Evolutionary conservation across 2,329 filamentous ascomycete genomes (phyloP).

Genomic region (Xylogone sp.): DNA sequence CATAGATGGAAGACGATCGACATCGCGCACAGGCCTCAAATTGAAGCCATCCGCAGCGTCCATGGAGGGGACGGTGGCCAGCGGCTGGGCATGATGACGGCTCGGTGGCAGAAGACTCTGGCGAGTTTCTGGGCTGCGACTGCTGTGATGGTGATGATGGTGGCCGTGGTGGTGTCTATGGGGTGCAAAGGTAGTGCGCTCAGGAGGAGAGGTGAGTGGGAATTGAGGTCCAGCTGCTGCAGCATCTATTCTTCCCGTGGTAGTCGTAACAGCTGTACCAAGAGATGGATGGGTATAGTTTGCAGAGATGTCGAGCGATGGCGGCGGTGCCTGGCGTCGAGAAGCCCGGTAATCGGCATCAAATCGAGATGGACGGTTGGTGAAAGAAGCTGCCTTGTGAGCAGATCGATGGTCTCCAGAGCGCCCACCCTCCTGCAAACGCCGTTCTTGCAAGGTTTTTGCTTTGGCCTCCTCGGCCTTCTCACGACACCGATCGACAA

Average conservation of each 20-base stretch:
- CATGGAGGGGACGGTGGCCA: constrained; percentile 63
- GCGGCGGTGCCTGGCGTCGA: constrained; percentile 77
- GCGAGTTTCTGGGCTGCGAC: constrained; percentile 47
- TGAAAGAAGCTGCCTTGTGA: constrained; percentile 39
- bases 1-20: constrained; percentile 82
- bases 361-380: constrained; percentile 47
- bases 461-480: constrained; percentile 79
- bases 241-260: constrained; percentile 48
- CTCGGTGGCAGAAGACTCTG: constrained; percentile 45
- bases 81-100: constrained; percentile 57
- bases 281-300: constrained; percentile 42
- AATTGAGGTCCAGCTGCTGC: constrained; percentile 59
- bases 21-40: constrained; percentile 73
- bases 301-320: constrained; percentile 75
- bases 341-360: constrained; percentile 58
- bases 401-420: constrained; percentile 23
- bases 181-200: constrained; percentile 61
- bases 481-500: constrained; percentile 87
- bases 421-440: constrained; percentile 31
- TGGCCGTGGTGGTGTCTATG: constrained; percentile 47
- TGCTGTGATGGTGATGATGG: constrained; percentile 49
- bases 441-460: constrained; percentile 39
- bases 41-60: constrained; percentile 69
- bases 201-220: constrained; percentile 66
- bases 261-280: constrained; percentile 33